Conservation (phyloP, 176 grass and related monocot genomes). For the Leersia perrieri region DNA sequence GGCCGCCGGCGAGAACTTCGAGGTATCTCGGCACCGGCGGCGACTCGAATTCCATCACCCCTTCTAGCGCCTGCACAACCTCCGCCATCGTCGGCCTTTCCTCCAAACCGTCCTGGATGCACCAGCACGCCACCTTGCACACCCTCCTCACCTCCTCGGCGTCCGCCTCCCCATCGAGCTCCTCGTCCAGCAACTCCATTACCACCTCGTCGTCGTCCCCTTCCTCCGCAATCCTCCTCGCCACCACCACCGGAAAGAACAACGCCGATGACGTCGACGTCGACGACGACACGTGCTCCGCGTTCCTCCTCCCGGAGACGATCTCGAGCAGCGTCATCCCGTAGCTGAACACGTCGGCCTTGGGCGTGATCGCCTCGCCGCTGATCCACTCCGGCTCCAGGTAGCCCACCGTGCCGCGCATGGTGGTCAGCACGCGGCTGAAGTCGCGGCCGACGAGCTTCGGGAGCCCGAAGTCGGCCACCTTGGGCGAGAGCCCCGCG, state of each 20-base stretch:
- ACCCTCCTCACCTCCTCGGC: constrained; percentile 24
- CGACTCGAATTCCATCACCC: constrained; percentile 27
- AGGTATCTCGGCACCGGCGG: constrained; percentile 46
- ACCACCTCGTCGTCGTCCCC: constrained; percentile 25
- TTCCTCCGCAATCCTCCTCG: constrained; percentile 19
- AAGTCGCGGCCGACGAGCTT: constrained; percentile 40
- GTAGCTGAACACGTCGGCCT: constrained; percentile 36
- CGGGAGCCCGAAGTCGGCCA: constrained; percentile 37
- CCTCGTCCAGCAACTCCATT: constrained; percentile 29
- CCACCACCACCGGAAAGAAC: constrained; percentile 39
- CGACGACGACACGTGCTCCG: neutral
- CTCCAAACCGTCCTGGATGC: constrained; percentile 35
- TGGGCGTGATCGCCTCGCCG: constrained; percentile 29
- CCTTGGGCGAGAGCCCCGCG: constrained; percentile 27
- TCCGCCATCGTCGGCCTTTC: constrained; percentile 38
- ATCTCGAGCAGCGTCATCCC: constrained; percentile 42
- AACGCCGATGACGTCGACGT: neutral
- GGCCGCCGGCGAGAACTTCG: constrained; percentile 21
- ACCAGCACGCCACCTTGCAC: constrained; percentile 57
- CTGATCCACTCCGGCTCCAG: constrained; percentile 35
- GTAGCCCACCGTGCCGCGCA: constrained; percentile 31
- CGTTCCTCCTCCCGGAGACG: constrained; percentile 26
- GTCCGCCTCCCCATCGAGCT: constrained; percentile 8
- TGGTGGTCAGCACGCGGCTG: constrained; percentile 37
- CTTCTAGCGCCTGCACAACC: constrained; percentile 41